These are phyloP conservation scores for Sisymbrium altissimum DNA, from an alignment of 345 rosid species.

Conservation along the genomic window DNA sequence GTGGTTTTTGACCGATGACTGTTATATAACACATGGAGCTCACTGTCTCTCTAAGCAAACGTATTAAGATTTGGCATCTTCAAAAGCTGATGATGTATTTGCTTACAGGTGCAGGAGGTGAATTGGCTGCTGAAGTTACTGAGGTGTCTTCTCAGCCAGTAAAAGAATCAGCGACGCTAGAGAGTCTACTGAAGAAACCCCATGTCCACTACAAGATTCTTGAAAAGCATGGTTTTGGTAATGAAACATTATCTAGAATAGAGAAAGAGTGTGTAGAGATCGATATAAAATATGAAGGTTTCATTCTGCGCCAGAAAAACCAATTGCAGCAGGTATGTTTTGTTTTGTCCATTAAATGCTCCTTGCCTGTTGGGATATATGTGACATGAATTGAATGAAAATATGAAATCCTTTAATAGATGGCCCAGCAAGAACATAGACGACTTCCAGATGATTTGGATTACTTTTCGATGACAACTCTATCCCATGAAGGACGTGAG, in stretches of 20 bases:
- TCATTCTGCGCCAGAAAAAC: slow-evolving; percentile 74
- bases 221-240: slow-evolving; percentile 86
- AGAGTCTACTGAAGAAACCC: slow-evolving; percentile 91
- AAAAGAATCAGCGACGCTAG: slow-evolving; percentile 71
- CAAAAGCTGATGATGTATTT: background rate
- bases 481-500: slow-evolving; percentile 91
- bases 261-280: slow-evolving; percentile 92
- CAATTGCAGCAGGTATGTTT: slow-evolving; percentile 77
- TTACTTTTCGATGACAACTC: slow-evolving; percentile 77
- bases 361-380: background rate
- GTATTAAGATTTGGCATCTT: background rate
- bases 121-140: slow-evolving; percentile 73
- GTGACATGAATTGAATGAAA: background rate
- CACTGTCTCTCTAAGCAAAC: background rate
- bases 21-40: background rate
- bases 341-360: background rate
- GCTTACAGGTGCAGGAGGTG: slow-evolving; percentile 55
- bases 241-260: slow-evolving; percentile 50
- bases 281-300: slow-evolving; percentile 92
- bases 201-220: slow-evolving; percentile 72
- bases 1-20: background rate
- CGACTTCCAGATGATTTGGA: slow-evolving; percentile 81
- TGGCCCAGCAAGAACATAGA: slow-evolving; percentile 81
- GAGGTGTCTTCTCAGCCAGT: slow-evolving; percentile 78
- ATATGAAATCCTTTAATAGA: slow-evolving; percentile 39